Conservation (phyloP, 225 moss, liverwort and hornwort genomes). For the Sphagnum contortum region DNA sequence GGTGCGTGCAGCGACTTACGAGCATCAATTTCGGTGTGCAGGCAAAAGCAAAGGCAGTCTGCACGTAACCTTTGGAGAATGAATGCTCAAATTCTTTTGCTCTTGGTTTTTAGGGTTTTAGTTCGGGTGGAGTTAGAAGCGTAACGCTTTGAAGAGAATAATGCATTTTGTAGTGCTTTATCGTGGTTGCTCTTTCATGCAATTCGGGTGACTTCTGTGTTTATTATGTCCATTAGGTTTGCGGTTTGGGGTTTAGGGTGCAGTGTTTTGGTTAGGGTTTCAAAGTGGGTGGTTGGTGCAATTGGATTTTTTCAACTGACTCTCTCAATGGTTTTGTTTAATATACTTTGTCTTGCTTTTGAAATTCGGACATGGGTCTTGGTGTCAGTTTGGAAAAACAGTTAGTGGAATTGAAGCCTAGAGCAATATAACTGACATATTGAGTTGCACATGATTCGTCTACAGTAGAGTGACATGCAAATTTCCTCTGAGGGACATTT, state of each 20-base stretch:
- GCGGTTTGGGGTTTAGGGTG: too few species aligned
- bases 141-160: background rate
- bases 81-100: background rate
- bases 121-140: background rate
- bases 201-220: background rate
- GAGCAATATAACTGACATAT: too few species aligned
- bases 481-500: too few species aligned
- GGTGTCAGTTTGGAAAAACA: too few species aligned
- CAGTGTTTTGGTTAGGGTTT: background rate
- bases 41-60: background rate
- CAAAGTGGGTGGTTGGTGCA: background rate
- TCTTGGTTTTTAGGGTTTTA: background rate
- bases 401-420: too few species aligned
- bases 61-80: background rate
- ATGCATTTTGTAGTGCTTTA: background rate
- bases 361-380: too few species aligned
- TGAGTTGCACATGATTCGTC: too few species aligned
- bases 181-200: background rate
- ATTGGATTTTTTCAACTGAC: too few species aligned
- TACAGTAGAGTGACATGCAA: too few species aligned
- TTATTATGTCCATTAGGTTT: too few species aligned
- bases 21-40: background rate
- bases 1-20: conserved; percentile 19
- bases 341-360: too few species aligned
- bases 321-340: too few species aligned